phyloP scores from a whole-genome alignment of 768 basidiomycete genomes.

The Rhodotorula graminis region DNA sequence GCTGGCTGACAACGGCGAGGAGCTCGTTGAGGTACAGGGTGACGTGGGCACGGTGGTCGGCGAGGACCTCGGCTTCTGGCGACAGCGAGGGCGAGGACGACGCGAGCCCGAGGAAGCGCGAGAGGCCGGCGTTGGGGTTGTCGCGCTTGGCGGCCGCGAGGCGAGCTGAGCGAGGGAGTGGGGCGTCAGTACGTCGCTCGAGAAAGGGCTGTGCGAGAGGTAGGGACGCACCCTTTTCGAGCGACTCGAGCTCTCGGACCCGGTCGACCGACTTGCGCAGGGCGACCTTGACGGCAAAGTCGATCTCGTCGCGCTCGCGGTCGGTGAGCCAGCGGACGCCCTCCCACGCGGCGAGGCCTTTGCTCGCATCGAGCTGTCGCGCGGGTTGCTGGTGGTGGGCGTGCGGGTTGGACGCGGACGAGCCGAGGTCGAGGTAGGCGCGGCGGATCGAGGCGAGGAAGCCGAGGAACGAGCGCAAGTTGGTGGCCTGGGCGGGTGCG shows the following conservation, averaged over 20 bases:
- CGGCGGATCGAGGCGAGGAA: conserved; percentile 71
- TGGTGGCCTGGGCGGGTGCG: conserved; percentile 16
- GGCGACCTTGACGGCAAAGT: conserved; percentile 81
- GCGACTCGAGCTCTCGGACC: conserved; percentile 76
- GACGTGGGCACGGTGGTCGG: conserved; percentile 88
- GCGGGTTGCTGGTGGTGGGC: background rate
- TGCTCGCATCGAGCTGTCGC: conserved; percentile 18
- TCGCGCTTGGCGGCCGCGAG: conserved; percentile 18
- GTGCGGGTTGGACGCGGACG: conserved; percentile 42
- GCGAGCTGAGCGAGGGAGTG: background rate
- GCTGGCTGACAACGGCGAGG: conserved; percentile 71
- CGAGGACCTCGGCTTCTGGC: conserved; percentile 62
- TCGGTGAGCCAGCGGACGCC: conserved; percentile 59
- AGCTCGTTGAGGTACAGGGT: conserved; percentile 84
- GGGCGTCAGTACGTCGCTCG: background rate
- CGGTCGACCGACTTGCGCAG: conserved; percentile 78
- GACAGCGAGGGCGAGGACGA: conserved; percentile 54
- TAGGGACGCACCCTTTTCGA: conserved; percentile 71
- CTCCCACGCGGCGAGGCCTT: conserved; percentile 44
- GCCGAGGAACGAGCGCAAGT: conserved; percentile 29
- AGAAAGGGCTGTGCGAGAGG: conserved; percentile 9
- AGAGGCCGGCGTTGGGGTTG: conserved; percentile 39
- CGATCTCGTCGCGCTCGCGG: conserved; percentile 91
- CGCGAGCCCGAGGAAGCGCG: conserved; percentile 62
- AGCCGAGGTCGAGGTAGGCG: conserved; percentile 78